Evolutionary conservation across 2,329 filamentous ascomycete genomes (phyloP), one percentile per base, ranked within the genome.

Genomic region (Dactylonectria estremocensis): DNA sequence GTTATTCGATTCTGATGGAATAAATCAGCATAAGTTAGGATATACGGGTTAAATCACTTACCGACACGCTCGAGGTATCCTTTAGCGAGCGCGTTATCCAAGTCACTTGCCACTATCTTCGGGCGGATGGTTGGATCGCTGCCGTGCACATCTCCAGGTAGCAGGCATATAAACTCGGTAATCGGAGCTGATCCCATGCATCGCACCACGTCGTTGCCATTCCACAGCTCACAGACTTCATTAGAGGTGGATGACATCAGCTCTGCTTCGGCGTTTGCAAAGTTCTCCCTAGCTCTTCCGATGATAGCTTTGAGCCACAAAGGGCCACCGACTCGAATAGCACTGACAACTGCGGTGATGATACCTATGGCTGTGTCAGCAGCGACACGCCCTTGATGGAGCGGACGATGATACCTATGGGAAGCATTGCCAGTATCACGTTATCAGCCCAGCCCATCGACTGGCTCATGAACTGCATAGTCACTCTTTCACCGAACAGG

Each of bases 391-490:
- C n/a, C n/a, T n/a, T n/a, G n/a, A n/a, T n/a, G n/a, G n/a, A n/a
- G n/a, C n/a, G n/a, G n/a, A n/a, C n/a, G 7, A 54, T n/a, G 11
- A 61, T 24, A 4, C 20, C 10, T 2, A 53, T 4, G 2, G 49
- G 49, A 20, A 31, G 28, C 49, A 53, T 53, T 2, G 49, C 28
- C 9, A 53, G 10, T 7, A 53, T 18, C 28, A 53, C 11, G 10
- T 53, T 53, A 5, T 61, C 49, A 20, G 59, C 40, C 37, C 31
- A 50, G 14, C 48, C 46, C 14, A 61, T 31, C 0, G 57, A 28
- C n/a, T 50, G 31, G 31, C 57, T 55, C 20, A 61, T 31, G 28
- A 61, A 61, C 6, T 61, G 59, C 49, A 48, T 46, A 1, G 59
- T 55, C 2, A 54, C 59, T 6, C 49, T 28, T 6, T 61, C 59